Conservation (phyloP, 345 rosid genomes). For the Noccaea caerulescens region DNA sequence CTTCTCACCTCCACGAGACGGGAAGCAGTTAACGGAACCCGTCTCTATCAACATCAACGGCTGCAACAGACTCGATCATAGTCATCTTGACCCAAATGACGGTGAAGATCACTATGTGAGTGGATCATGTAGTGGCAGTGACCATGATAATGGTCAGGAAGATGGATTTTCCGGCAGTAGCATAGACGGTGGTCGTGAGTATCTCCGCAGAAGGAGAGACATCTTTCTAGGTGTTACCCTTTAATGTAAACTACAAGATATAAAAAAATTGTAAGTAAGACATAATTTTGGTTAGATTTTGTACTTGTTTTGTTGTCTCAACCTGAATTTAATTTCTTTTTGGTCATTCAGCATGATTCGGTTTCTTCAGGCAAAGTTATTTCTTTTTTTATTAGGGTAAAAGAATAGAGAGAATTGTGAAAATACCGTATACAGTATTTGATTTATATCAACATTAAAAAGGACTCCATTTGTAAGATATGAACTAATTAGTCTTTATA, state of each 20-base stretch:
- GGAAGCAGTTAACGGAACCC: constrained; percentile 69
- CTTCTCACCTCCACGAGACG: constrained; percentile 90
- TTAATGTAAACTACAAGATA: constrained; percentile 23
- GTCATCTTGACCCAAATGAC: constrained; percentile 23
- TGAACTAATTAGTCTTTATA: no score
- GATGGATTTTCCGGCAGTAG: constrained; percentile 33
- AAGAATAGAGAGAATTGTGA: no score
- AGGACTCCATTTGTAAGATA: no score
- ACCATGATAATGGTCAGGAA: constrained; percentile 34
- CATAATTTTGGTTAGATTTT: constrained; percentile 11
- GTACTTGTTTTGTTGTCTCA: background rate
- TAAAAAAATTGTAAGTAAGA: constrained; percentile 30
- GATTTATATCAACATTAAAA: no score
- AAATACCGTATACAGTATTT: no score
- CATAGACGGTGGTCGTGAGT: constrained; percentile 19
- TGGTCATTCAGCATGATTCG: background rate
- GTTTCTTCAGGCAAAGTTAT: background rate
- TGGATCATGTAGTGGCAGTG: constrained; percentile 39
- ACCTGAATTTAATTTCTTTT: background rate
- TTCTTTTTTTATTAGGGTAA: background rate
- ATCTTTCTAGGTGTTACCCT: constrained; percentile 26
- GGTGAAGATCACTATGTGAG: constrained; percentile 29
- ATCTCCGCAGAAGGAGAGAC: constrained; percentile 26
- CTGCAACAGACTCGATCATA: background rate
- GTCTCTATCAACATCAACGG: constrained; percentile 51